A percentile compares a stretch with the other conserved stretches of the same genome.
phyloP scores from a whole-genome alignment of 2,329 filamentous ascomycete genomes.

The Ophiostoma ulmi region DNA sequence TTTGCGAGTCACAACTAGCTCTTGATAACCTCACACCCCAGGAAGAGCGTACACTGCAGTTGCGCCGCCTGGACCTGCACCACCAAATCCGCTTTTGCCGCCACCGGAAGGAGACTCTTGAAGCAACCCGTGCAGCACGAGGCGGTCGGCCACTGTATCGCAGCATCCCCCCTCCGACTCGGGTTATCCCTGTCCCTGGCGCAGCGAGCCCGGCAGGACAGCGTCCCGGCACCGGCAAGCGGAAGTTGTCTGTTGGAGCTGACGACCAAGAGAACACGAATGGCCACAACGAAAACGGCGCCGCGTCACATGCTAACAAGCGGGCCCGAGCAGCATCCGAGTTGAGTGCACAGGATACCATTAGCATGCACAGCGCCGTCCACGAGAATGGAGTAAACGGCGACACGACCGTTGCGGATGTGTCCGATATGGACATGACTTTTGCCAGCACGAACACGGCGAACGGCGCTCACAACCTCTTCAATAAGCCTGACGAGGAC shows the following conservation, averaged over 20 bases:
- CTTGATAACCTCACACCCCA: slow-evolving; percentile 37
- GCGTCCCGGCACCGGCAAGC: slow-evolving; percentile 4
- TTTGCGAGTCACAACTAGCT: slow-evolving; percentile 37
- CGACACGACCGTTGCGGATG: not conserved
- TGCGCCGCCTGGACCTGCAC: slow-evolving; percentile 41
- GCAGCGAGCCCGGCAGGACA: not conserved
- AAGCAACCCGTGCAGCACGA: slow-evolving; percentile 24
- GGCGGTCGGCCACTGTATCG: slow-evolving; percentile 22
- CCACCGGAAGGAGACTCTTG: slow-evolving; percentile 39
- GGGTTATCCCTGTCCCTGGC: not conserved
- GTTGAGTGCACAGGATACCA: slow-evolving; percentile 24
- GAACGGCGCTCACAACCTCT: slow-evolving; percentile 21
- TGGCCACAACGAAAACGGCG: not conserved
- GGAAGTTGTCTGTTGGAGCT: not conserved
- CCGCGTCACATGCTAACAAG: not conserved
- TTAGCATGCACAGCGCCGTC: slow-evolving; percentile 22
- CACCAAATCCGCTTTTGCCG: slow-evolving; percentile 42
- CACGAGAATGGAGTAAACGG: not conserved
- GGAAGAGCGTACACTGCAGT: slow-evolving; percentile 40
- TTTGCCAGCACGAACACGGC: not conserved
- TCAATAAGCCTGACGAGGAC: slow-evolving; percentile 24
- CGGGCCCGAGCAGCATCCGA: slow-evolving; percentile 21
- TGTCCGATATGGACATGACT: slow-evolving; percentile 19
- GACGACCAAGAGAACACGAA: not conserved
- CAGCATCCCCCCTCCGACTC: slow-evolving; percentile 3